A percentile compares a stretch with the other conserved stretches of the same genome.
Evolutionary conservation across 2,329 filamentous ascomycete genomes (phyloP).

Genomic region (Rhynchosporium agropyri): DNA sequence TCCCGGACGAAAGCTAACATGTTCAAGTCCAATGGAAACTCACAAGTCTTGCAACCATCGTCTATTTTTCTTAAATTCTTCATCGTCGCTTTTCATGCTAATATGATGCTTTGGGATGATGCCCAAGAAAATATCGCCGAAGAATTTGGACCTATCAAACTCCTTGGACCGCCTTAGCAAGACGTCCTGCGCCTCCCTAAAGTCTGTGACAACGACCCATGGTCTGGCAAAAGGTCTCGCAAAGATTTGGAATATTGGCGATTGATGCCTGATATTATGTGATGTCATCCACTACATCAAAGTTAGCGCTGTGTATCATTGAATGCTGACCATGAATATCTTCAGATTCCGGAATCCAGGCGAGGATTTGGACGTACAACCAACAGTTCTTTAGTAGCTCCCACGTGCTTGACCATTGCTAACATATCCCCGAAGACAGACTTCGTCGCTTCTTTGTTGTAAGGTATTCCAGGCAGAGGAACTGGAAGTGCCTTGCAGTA

Average conservation of each 20-base stretch:
- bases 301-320: too few relatives aligned
- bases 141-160: conserved; percentile 41
- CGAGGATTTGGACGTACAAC: too few relatives aligned
- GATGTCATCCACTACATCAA: conserved; percentile 8
- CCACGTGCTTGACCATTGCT: conserved; percentile 13
- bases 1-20: background rate
- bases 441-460: conserved; percentile 21
- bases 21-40: background rate
- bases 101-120: conserved; percentile 40
- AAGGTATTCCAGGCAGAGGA: conserved; percentile 29
- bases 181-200: conserved; percentile 40
- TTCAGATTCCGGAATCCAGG: too few relatives aligned
- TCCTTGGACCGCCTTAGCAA: conserved; percentile 38
- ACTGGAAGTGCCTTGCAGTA: conserved; percentile 22
- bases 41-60: conserved; percentile 38
- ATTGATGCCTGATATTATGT: conserved; percentile 24
- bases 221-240: conserved; percentile 29
- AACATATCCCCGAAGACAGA: conserved; percentile 22
- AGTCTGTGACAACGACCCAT: conserved; percentile 37
- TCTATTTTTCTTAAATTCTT: conserved; percentile 38
- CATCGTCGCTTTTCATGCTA: conserved; percentile 37
- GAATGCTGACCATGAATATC: too few relatives aligned
- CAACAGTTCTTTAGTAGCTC: conserved; percentile 15
- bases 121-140: conserved; percentile 34
- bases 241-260: conserved; percentile 39